Percentiles rank a stretch among this genome's conserved stretches.
These are phyloP conservation scores for Claviceps sp. DNA, from an alignment of 2,329 filamentous ascomycete genomes.

Conservation along the genomic window DNA sequence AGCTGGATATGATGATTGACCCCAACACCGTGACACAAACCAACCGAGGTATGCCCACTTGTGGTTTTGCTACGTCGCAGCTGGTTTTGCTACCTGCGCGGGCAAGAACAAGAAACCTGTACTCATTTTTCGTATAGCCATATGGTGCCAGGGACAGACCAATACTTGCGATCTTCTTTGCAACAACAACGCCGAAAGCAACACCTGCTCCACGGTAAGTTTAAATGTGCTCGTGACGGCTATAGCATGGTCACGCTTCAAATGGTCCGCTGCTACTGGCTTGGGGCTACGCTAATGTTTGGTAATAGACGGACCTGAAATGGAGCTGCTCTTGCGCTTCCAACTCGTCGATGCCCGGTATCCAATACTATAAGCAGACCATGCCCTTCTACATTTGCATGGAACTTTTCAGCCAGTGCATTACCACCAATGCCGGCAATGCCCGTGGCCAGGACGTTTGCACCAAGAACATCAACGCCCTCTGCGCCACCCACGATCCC, in stretches of 20 bases:
- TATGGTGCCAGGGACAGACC: slow-evolving; percentile 38
- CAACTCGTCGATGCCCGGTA: slow-evolving; percentile 35
- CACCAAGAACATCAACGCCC: slow-evolving; percentile 30
- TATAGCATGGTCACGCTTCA: background rate
- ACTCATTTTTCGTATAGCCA: slow-evolving; percentile 20
- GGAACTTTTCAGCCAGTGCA: slow-evolving; percentile 35
- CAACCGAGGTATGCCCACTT: slow-evolving; percentile 24
- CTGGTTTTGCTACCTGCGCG: background rate
- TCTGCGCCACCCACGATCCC: slow-evolving; percentile 29
- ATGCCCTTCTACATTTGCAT: slow-evolving; percentile 40
- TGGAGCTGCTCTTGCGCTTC: slow-evolving; percentile 35
- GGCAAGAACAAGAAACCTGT: background rate
- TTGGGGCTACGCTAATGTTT: slow-evolving; percentile 1
- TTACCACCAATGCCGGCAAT: slow-evolving; percentile 26
- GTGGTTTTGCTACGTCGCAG: background rate
- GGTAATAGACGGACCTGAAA: slow-evolving; percentile 23
- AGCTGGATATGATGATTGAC: slow-evolving; percentile 29
- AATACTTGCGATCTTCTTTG: slow-evolving; percentile 39
- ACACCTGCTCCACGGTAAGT: slow-evolving; percentile 35
- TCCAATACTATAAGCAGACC: slow-evolving; percentile 40
- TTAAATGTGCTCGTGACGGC: background rate
- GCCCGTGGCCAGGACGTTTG: slow-evolving; percentile 32
- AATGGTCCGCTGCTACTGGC: slow-evolving; percentile 4
- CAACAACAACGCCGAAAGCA: slow-evolving; percentile 20
- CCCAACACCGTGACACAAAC: slow-evolving; percentile 19